phyloP scores from a whole-genome alignment of 1,284 basidiomycete species.

The Trametes pubescens region DNA sequence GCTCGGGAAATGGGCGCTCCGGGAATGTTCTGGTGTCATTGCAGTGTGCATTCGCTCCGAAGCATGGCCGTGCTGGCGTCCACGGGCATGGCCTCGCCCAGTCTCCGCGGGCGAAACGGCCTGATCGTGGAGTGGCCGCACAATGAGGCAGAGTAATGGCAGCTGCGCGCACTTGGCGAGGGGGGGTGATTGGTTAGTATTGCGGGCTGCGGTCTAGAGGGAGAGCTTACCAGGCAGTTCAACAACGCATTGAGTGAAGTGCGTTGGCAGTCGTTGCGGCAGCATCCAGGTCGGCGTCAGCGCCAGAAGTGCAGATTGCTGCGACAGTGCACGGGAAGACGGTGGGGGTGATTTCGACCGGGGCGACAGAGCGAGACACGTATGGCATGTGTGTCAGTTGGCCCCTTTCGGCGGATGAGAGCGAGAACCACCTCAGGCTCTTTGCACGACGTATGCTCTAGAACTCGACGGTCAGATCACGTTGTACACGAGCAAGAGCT shows the following conservation, averaged over 20 bases:
- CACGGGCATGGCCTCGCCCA: neutral
- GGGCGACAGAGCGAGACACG: too few species aligned
- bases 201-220: neutral
- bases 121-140: neutral
- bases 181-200: slow-evolving; percentile 5
- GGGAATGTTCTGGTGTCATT: slow-evolving; percentile 8
- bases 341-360: neutral
- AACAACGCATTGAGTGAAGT: neutral
- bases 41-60: slow-evolving; percentile 6
- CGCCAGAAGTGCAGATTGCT: neutral
- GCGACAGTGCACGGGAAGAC: too few species aligned
- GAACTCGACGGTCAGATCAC: too few species aligned
- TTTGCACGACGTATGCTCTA: too few species aligned
- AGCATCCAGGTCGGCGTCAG: neutral
- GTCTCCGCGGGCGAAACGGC: neutral
- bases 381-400: too few species aligned
- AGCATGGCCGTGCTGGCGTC: slow-evolving; percentile 4
- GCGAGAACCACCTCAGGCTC: too few species aligned
- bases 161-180: neutral
- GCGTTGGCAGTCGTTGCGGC: neutral
- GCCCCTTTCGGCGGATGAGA: too few species aligned
- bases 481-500: too few species aligned
- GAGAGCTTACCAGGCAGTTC: neutral
- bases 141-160: neutral
- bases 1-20: slow-evolving; percentile 14